Evolutionary conservation across 768 basidiomycete genomes (phyloP), one percentile per base, ranked within the genome.

Genomic region (Scleroderma citrinum): DNA sequence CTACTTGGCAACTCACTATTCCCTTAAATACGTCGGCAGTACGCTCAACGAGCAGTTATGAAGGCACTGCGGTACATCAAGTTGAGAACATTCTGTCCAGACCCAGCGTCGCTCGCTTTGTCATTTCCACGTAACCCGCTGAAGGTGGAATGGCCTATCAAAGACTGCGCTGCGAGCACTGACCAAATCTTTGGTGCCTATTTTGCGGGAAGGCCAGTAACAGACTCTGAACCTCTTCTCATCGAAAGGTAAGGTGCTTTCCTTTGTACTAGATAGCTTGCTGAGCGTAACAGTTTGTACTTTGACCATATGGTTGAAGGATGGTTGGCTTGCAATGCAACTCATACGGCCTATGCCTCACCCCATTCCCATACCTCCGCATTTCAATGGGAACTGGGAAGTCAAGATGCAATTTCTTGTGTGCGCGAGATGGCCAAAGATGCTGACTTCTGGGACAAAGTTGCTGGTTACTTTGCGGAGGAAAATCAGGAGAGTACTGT

Each of bases 21-120:
- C 49, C 17, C 30, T 44, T 17, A 32, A 38, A 31, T 24, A 50
- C 37, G 31, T 3, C 12, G 39, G 39, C 44, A 87, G 84, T 85
- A 85, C 70, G 75, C 81, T 3, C 82, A 83, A 61, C 76, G 86
- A 52, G 86, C 84, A 1, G 67, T 88, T 12, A 86, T 89, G 74
- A 92, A 92, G 63, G 75, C 79, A 24, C 71, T 85, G 7, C 80
- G 86, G 47, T 81, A 82, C 62, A 74, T 93, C 68, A 93, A 92
- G 67, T 59, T 94, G n/a, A 78, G 90, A 38, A 86, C 90, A 1
- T 77, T 81, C 43, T 81, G 81, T 51, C 66, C 61, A 1, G 70
- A 72, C 12, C 73, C 79, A 29, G 69, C 72, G 32, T 82, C 84
- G 51, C 68, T 92, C 16, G 77, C 80, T 10, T 65, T 87, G 5